Evolutionary conservation across 2,329 filamentous ascomycete genomes (phyloP).

Genomic region (Chrysoporthe cubensis): DNA sequence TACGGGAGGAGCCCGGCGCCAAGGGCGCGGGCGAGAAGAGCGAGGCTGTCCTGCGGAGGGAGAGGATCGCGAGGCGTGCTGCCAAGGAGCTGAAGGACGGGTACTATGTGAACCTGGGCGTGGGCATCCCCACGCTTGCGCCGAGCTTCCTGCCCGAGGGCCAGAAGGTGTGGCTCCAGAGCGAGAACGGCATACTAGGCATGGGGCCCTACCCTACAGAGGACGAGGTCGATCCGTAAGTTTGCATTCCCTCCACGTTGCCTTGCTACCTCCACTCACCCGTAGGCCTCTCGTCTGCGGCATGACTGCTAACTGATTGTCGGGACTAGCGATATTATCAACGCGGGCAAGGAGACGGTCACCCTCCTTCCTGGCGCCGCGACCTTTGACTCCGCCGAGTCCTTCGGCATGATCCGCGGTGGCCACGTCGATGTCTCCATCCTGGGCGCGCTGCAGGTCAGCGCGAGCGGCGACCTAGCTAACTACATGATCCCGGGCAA

Average conservation of each 20-base stretch:
- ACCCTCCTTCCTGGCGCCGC: constrained; percentile 77
- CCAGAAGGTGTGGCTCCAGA: constrained; percentile 80
- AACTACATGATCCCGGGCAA: constrained; percentile 93
- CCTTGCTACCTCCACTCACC: not conserved
- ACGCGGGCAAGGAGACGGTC: constrained; percentile 86
- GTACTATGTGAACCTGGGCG: constrained; percentile 79
- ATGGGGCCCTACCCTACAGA: constrained; percentile 80
- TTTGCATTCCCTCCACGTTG: constrained; percentile 14
- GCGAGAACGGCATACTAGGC: constrained; percentile 83
- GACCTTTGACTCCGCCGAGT: constrained; percentile 79
- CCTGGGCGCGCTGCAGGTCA: constrained; percentile 80
- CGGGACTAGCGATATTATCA: constrained; percentile 69
- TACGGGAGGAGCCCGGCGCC: constrained; percentile 48
- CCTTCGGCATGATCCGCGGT: constrained; percentile 85
- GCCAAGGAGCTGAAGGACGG: constrained; percentile 82
- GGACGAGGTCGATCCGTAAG: constrained; percentile 68
- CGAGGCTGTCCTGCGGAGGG: constrained; percentile 58
- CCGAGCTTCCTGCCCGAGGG: constrained; percentile 72
- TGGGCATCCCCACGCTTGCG: constrained; percentile 82
- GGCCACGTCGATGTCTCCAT: constrained; percentile 85
- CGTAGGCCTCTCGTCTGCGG: not conserved
- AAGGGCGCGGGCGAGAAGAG: constrained; percentile 44
- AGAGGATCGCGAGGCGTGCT: constrained; percentile 76
- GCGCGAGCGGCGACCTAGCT: constrained; percentile 76
- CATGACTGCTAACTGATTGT: not conserved